phyloP scores from a whole-genome alignment of 768 basidiomycete genomes.

The Psilocybe sp. region DNA sequence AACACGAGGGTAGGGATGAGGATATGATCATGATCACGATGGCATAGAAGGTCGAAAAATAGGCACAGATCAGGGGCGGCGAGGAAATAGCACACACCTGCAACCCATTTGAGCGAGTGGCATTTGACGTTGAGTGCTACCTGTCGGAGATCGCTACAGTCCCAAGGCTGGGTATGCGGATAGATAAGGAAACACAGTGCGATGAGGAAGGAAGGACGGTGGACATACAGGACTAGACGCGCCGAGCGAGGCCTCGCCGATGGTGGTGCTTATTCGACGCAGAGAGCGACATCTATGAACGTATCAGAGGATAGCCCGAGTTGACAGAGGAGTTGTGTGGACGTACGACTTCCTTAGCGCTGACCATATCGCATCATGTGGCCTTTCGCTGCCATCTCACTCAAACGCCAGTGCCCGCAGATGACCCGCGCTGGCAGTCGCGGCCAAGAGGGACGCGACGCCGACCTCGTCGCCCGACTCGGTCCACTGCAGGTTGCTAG shows the following conservation, averaged over 20 bases:
- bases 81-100: slow-evolving; percentile 18
- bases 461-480: slow-evolving; percentile 24
- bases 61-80: not conserved
- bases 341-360: slow-evolving; percentile 29
- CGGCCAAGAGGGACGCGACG: slow-evolving; percentile 26
- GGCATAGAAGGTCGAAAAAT: not conserved
- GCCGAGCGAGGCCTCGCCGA: slow-evolving; percentile 31
- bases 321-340: not conserved
- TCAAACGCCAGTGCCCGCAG: slow-evolving; percentile 25
- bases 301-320: not conserved
- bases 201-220: not conserved
- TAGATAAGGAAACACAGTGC: not conserved
- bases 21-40: no score
- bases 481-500: slow-evolving; percentile 33
- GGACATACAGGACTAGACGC: slow-evolving; percentile 29
- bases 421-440: slow-evolving; percentile 17
- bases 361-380: slow-evolving; percentile 30
- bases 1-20: no score
- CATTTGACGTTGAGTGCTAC: slow-evolving; percentile 33
- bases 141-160: slow-evolving; percentile 30
- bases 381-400: slow-evolving; percentile 38
- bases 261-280: slow-evolving; percentile 30
- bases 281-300: slow-evolving; percentile 28
- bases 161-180: slow-evolving; percentile 25
- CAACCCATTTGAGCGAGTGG: slow-evolving; percentile 32